These are phyloP conservation scores for Loxodes magnus DNA, from an alignment of 73 alveolate genomes.

Conservation along the genomic window DNA sequence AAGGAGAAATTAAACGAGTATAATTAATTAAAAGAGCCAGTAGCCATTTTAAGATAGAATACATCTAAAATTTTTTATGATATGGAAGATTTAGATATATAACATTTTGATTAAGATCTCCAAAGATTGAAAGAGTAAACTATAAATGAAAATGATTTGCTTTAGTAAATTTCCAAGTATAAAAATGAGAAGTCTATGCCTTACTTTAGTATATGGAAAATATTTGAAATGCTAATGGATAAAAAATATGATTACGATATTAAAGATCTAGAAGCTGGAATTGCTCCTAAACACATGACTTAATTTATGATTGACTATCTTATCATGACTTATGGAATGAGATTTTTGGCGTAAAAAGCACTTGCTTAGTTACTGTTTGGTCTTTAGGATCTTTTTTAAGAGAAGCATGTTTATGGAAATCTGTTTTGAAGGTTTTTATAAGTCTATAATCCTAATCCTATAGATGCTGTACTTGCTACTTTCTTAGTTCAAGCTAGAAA, in stretches of 20 bases:
- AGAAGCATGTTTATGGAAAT: conserved; percentile 7
- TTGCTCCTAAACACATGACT: conserved; percentile 5
- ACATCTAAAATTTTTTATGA: no score
- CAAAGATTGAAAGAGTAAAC: no score
- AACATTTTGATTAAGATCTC: no score
- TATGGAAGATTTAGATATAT: no score
- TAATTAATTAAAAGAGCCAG: no score
- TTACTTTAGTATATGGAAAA: conserved; percentile 8
- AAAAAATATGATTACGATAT: neutral
- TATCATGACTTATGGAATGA: conserved; percentile 1
- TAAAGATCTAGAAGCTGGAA: conserved; percentile 1
- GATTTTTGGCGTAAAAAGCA: neutral
- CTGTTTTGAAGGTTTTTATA: conserved; percentile 9
- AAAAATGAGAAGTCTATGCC: conserved; percentile 10
- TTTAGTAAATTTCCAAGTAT: conserved; percentile 1
- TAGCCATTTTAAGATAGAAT: no score
- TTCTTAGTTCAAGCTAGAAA: no score
- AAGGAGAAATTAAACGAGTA: no score
- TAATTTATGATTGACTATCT: conserved; percentile 9
- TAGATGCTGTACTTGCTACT: no score
- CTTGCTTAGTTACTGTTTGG: neutral
- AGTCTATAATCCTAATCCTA: conserved; percentile 12
- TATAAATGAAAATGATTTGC: neutral
- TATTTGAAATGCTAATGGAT: conserved; percentile 5
- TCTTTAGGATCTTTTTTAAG: conserved; percentile 6